Evolutionary conservation across 176 grass and related monocot species (phyloP), one percentile per base, ranked within the genome.

Genomic region (Musa beccarii): DNA sequence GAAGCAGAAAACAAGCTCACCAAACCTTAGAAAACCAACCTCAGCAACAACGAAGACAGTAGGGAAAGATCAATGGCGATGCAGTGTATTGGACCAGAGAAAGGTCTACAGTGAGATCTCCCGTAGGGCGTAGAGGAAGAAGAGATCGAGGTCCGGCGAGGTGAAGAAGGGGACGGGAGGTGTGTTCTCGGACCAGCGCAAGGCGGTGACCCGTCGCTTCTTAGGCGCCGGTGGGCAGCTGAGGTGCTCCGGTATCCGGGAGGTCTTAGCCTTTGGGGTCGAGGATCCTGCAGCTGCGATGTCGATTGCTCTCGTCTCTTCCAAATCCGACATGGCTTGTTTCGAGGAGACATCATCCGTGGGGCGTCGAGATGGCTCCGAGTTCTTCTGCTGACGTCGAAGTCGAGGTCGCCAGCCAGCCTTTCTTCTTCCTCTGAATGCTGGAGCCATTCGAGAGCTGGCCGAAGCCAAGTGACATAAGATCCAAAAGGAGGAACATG

Each of bases 201-300:
- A 2, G 19, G 21, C 22, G n/a, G 49, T 10, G 11, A 67, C 17
- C 20, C 63, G 61, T 50, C 75, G 43, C 49, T 77, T 77, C 15
- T 77, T 77, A 5, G 75, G 75, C 8, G 75, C 75, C 12, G 75
- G 75, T 2, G 75, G 75, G 62, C 75, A 77, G 21, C 49, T 63
- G 51, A 67, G 75, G 62, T 17, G 61, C 20, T 77, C 75, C 14
- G 75, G 61, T 23, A 77, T 77, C 11, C 62, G 49, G 13, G 51
- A 77, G 14, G 50, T 77, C 62, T 65, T 19, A 0, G 75, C 50
- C 51, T 77, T 77, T 19, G 75, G 75, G 49, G 75, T 77, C 0
- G 75, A 77, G 14, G 14, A 67, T 6, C 75, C 75, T 19, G 75
- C 9, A 8, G 21, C 17, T 8, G 59, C 62, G 21, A 64, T 23